Base-by-base conservation (phyloP, 1,284 basidiomycete species). In the Melanopsichium pennsylvanicum region DNA sequence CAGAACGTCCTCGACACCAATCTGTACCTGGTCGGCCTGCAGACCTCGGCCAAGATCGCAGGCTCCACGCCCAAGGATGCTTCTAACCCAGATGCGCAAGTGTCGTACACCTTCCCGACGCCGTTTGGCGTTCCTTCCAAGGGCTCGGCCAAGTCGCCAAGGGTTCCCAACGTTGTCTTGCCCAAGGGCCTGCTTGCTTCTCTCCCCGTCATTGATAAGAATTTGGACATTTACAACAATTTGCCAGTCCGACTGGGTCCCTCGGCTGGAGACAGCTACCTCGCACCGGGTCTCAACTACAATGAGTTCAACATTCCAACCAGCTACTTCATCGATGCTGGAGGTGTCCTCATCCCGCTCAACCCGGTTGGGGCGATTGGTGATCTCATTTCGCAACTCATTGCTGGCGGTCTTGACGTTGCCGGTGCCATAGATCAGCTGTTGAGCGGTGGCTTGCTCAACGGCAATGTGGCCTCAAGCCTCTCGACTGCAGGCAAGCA, bases 191-290 rank as follows among this genome's bases (percentile, higher is more conserved):
- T 78, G 15, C 1, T 71, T 5, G 40, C 7, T 12, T 72, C 71
- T 27, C 48, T 75, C 16, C 25, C 19, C 2, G 35, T 71, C 13
- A 60, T 78, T 23, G 74, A 66, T 19, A 31, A 70, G 36, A 66
- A 60, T 15, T 27, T 74, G 18, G 70, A 75, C 44, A 55, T 69
- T 31, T 70, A 60, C 68, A 76, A 66, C 45, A 37, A 56, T 15
- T 27, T 74, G 13, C 43, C 52, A 1, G 44, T 60, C 21, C 47
- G 54, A 25, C 22, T 76, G 4, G 72, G 58, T 48, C 67, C 55
- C 11, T 45, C 43, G 18, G 54, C 46, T 2, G 62, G 57, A 37
- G 66, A 70, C 42, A 61, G 66, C 47, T 76, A 75, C 55, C 27
- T 45, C 3, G 50, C 60, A 5, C 60, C 57, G 3, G 63, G 48